phyloP scores from a whole-genome alignment of 202 grass and related monocot species.

The Musa balbisiana region DNA sequence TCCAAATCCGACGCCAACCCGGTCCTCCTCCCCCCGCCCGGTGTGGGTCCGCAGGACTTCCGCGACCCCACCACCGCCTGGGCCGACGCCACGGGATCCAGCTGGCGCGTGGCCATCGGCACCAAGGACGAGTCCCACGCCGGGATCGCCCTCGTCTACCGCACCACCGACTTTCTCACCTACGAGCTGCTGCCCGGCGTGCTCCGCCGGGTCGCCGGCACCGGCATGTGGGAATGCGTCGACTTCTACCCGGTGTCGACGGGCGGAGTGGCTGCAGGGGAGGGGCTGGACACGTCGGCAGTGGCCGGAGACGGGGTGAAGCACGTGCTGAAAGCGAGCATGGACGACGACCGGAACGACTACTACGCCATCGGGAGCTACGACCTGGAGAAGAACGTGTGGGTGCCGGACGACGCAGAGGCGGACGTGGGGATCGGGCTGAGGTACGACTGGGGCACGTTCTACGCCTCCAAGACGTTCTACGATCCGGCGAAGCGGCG shows the following conservation, averaged over 20 bases:
- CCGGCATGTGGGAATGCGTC: slow-evolving; percentile 83
- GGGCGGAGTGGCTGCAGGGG: background rate
- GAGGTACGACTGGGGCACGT: slow-evolving; percentile 84
- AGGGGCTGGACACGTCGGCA: slow-evolving; percentile 23
- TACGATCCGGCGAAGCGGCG: slow-evolving; percentile 58
- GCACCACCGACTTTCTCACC: slow-evolving; percentile 36
- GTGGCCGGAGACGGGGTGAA: slow-evolving; percentile 23
- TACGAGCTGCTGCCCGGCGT: slow-evolving; percentile 46
- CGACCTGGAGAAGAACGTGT: slow-evolving; percentile 24
- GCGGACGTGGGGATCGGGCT: slow-evolving; percentile 49
- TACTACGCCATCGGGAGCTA: slow-evolving; percentile 59
- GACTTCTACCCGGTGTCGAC: slow-evolving; percentile 65
- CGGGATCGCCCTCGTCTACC: slow-evolving; percentile 49
- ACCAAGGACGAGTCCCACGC: slow-evolving; percentile 60
- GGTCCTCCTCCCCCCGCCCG: slow-evolving; percentile 40
- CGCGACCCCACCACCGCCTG: slow-evolving; percentile 77
- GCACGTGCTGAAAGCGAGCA: slow-evolving; percentile 81
- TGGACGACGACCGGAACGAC: slow-evolving; percentile 63
- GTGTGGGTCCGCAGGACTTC: slow-evolving; percentile 41
- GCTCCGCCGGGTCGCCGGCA: slow-evolving; percentile 40
- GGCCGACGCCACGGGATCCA: slow-evolving; percentile 31
- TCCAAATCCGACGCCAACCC: slow-evolving; percentile 64
- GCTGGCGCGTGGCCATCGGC: slow-evolving; percentile 69
- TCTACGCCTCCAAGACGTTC: slow-evolving; percentile 92
- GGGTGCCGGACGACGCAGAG: slow-evolving; percentile 26